These are phyloP conservation scores for Prunella vulgaris DNA, from an alignment of 257 asterid genomes.

Conservation along the genomic window DNA sequence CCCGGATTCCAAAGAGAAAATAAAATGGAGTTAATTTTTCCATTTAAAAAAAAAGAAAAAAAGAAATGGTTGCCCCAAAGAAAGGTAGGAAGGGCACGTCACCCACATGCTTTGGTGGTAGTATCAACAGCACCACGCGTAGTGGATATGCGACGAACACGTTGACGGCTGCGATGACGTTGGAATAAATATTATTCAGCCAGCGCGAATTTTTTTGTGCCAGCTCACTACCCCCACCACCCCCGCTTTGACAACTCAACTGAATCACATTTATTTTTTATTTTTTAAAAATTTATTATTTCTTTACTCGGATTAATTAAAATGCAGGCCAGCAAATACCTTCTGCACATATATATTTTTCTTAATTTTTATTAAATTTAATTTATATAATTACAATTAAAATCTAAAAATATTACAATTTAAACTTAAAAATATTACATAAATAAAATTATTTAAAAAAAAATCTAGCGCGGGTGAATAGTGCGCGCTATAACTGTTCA, in stretches of 20 bases:
- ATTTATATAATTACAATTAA: too few relatives aligned
- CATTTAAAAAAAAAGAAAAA: constrained; percentile 10
- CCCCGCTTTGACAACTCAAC: constrained; percentile 8
- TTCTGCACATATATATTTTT: neutral
- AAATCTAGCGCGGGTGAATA: too few relatives aligned
- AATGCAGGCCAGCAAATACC: neutral
- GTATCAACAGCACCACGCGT: constrained; percentile 44
- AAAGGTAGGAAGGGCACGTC: constrained; percentile 50
- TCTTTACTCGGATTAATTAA: neutral
- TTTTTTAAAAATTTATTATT: neutral
- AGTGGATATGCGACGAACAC: constrained; percentile 35
- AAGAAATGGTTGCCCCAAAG: constrained; percentile 4
- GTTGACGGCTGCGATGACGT: constrained; percentile 43
- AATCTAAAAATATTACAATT: too few relatives aligned
- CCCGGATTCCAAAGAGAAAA: constrained; percentile 61
- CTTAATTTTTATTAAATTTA: too few relatives aligned
- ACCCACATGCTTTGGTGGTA: constrained; percentile 58
- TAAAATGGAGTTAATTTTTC: constrained; percentile 48
- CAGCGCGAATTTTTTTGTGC: constrained; percentile 32
- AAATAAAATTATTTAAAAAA: too few relatives aligned
- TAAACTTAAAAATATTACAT: too few relatives aligned
- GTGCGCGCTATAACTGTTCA: too few relatives aligned
- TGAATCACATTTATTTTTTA: neutral
- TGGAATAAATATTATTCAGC: constrained; percentile 26
- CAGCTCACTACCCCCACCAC: constrained; percentile 48